These are phyloP conservation scores for Tolypocladium sp. DNA, from an alignment of 2,329 filamentous ascomycete species.

Conservation along the genomic window DNA sequence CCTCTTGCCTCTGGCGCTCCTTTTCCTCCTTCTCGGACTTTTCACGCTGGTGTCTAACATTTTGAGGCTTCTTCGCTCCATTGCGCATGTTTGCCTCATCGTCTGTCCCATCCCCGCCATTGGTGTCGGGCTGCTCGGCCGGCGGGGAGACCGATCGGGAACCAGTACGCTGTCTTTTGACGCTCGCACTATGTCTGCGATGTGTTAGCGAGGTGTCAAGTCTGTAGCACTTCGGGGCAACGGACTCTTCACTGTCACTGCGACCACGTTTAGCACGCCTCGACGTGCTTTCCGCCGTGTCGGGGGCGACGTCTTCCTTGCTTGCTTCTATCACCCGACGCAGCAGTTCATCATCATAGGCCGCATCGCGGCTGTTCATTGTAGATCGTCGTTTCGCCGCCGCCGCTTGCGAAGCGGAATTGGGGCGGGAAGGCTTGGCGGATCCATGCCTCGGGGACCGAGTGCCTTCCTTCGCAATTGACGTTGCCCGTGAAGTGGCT, in stretches of 20 bases:
- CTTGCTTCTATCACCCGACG: constrained; percentile 90
- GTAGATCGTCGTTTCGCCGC: constrained; percentile 82
- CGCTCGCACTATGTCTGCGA: constrained; percentile 56
- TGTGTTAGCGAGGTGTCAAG: constrained; percentile 14
- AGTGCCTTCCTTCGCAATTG: constrained; percentile 53
- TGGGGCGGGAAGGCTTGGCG: constrained; percentile 46
- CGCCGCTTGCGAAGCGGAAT: constrained; percentile 43
- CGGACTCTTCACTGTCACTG: constrained; percentile 92
- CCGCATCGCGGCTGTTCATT: constrained; percentile 93
- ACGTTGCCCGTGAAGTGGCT: constrained; percentile 52
- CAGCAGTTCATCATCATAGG: constrained; percentile 88
- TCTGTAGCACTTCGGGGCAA: constrained; percentile 17
- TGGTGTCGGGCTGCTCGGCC: constrained; percentile 33
- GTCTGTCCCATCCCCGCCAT: constrained; percentile 57
- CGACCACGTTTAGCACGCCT: constrained; percentile 73
- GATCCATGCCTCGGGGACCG: constrained; percentile 44
- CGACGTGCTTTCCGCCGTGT: constrained; percentile 39
- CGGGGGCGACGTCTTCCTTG: constrained; percentile 62
- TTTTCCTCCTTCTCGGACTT: constrained; percentile 63
- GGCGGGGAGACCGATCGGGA: constrained; percentile 62
- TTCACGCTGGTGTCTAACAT: constrained; percentile 50
- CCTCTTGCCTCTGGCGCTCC: constrained; percentile 65
- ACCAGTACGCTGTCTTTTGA: constrained; percentile 76
- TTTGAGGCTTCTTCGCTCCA: constrained; percentile 51
- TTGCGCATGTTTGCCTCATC: constrained; percentile 51